Conservation (phyloP, 73 alveolate species). For the Tetrahymena malaccensis region DNA sequence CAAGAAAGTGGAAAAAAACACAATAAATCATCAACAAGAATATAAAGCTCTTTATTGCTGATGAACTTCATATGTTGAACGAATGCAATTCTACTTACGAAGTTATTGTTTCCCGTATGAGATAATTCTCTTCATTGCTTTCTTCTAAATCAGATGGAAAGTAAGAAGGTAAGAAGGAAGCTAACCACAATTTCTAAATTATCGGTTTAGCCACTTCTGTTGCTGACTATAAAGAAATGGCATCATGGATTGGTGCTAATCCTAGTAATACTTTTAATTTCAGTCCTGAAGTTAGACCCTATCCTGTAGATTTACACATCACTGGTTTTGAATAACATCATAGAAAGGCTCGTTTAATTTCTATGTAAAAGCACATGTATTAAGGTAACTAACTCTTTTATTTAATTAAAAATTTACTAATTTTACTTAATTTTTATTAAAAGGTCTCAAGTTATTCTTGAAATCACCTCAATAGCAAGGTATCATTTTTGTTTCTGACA, state of each 20-base stretch:
- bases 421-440: too few relatives aligned
- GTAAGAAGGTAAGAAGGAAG: conserved; percentile 8
- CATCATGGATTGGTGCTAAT: conserved; percentile 71
- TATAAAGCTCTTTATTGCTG: conserved; percentile 65
- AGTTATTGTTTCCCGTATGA: conserved; percentile 76
- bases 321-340: conserved; percentile 67
- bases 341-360: conserved; percentile 62
- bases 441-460: neutral
- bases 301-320: conserved; percentile 64
- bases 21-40: conserved; percentile 20
- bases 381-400: neutral
- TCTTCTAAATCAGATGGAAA: neutral
- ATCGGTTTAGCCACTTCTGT: conserved; percentile 77
- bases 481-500: conserved; percentile 65
- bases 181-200: conserved; percentile 61
- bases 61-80: conserved; percentile 73
- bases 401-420: too few relatives aligned
- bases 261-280: conserved; percentile 59
- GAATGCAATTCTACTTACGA: conserved; percentile 58
- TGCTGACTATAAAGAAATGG: conserved; percentile 81
- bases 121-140: conserved; percentile 54
- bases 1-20: conserved; percentile 73
- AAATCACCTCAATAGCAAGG: conserved; percentile 17
- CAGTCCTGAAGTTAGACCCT: conserved; percentile 70
- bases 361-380: conserved; percentile 71